A percentile compares a stretch with the other conserved stretches of the same genome.
phyloP scores from a whole-genome alignment of 768 basidiomycete genomes.

The Tylopilus subfusipes region DNA sequence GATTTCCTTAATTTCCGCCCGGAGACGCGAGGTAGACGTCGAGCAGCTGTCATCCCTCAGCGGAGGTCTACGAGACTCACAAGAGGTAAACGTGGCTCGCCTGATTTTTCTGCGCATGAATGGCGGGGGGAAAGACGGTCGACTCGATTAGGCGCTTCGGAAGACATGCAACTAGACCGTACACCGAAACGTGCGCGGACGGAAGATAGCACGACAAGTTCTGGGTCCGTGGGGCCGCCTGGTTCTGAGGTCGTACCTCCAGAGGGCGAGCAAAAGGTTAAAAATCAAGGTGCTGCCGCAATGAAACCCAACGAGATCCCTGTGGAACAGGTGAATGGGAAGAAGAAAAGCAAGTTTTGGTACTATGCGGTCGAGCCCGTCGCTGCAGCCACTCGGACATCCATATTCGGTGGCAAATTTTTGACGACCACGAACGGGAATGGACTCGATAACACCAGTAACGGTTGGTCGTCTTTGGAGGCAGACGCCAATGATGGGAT shows the following conservation, averaged over 20 bases:
- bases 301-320: conserved; percentile 70
- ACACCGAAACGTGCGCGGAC: conserved; percentile 73
- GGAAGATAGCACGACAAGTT: conserved; percentile 63
- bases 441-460: conserved; percentile 7
- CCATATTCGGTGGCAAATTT: conserved; percentile 11
- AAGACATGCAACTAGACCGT: conserved; percentile 48
- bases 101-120: conserved; percentile 46
- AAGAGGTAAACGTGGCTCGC: conserved; percentile 49
- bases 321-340: conserved; percentile 72
- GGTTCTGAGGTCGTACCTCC: conserved; percentile 22
- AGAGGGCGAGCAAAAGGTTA: conserved; percentile 42
- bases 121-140: conserved; percentile 81
- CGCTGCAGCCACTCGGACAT: conserved; percentile 29
- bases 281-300: conserved; percentile 58
- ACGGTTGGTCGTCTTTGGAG: conserved; percentile 7
- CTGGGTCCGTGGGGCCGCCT: conserved; percentile 39
- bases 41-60: conserved; percentile 34
- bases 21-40: conserved; percentile 44
- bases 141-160: conserved; percentile 54
- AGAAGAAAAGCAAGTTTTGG: conserved; percentile 86
- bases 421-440: conserved; percentile 22
- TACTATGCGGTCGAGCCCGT: conserved; percentile 81
- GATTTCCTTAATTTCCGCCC: conserved; percentile 35
- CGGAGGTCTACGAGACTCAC: conserved; percentile 56
- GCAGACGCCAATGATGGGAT: conserved; percentile 11